Base-by-base conservation (phyloP, 2,329 filamentous ascomycete genomes). In the Penicillium sp. region DNA sequence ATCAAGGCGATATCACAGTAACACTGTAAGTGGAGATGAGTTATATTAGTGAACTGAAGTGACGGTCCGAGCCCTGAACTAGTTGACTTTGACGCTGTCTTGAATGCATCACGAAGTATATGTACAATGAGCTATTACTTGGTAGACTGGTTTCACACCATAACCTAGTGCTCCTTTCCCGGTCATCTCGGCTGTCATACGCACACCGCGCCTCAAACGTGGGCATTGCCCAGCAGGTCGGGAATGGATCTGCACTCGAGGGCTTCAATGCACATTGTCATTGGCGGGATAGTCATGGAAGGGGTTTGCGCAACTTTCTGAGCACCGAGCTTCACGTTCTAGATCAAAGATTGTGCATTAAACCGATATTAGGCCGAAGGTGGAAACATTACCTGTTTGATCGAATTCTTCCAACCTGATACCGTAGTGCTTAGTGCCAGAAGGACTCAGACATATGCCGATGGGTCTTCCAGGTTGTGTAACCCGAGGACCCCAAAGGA, bases 161-260 rank as follows among this genome's bases (percentile, higher is more conserved):
- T n/a, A 41, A 16, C 24, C 13, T 5, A 24, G 14, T 22, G 21
- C 29, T 47, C 55, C 55, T 43, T 57, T 9, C 37, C 45, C 24
- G 16, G 44, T 41, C 29, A 48, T 48, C 13, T 33, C 48, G 16
- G 19, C 44, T 54, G 24, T n/a, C 50, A 50, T 50, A 49, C n/a
- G 19, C 10, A 45, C 27, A n/a, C 4, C 52, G 31, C 45, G 46
- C 37, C 39, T 48, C 49, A 52, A 57, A 57, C 55, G 55, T 57
- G 55, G 51, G 26, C 5, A 29, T 37, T 8, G 7, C 8, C 43
- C 43, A 29, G n/a, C 13, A 31, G 10, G 19, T 16, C 19, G 45
- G 26, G n/a, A 13, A 39, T n/a, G 10, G 27, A 46, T 39, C 27
- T 53, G 21, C 44, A 39, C 19, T n/a, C n/a, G n/a, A n/a, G n/a